phyloP scores from a whole-genome alignment of 805 yeast species.

The Yarrowia keelungensis region DNA sequence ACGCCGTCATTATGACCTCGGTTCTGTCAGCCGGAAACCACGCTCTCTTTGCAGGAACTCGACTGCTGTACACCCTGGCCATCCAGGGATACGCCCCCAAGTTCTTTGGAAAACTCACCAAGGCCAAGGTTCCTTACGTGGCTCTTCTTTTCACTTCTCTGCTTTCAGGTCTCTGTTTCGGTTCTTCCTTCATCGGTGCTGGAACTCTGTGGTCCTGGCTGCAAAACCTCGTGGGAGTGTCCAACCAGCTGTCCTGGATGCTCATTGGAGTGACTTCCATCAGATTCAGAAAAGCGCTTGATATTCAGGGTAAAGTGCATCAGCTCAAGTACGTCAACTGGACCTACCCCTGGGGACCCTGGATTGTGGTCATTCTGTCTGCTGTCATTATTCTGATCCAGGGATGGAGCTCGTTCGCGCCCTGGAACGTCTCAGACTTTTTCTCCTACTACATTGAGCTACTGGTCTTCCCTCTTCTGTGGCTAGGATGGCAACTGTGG shows the following conservation, averaged over 20 bases:
- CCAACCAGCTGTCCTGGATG: conserved; percentile 70
- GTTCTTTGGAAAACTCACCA: conserved; percentile 56
- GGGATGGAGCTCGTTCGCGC: conserved; percentile 68
- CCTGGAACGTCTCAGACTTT: conserved; percentile 70
- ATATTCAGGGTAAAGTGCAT: conserved; percentile 52
- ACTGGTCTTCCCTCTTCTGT: conserved; percentile 60
- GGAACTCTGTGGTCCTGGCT: conserved; percentile 63
- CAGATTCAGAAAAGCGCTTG: conserved; percentile 59
- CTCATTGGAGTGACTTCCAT: conserved; percentile 61
- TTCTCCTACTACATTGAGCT: conserved; percentile 72
- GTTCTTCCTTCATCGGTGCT: conserved; percentile 61
- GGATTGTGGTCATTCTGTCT: conserved; percentile 56
- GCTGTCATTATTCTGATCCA: conserved; percentile 62
- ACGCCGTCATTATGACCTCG: conserved; percentile 65
- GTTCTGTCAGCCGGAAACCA: conserved; percentile 72
- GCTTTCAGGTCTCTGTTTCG: conserved; percentile 65
- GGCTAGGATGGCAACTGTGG: conserved; percentile 63
- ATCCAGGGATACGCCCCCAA: conserved; percentile 65
- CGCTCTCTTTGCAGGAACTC: conserved; percentile 68
- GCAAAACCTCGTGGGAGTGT: conserved; percentile 66
- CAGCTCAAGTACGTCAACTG: conserved; percentile 57
- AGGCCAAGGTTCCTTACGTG: conserved; percentile 60
- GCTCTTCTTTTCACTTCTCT: conserved; percentile 59
- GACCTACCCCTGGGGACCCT: conserved; percentile 61
- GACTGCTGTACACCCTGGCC: conserved; percentile 67